Conservation (phyloP, 805 yeast genomes). For the Debaryomyces tyrocola region DNA sequence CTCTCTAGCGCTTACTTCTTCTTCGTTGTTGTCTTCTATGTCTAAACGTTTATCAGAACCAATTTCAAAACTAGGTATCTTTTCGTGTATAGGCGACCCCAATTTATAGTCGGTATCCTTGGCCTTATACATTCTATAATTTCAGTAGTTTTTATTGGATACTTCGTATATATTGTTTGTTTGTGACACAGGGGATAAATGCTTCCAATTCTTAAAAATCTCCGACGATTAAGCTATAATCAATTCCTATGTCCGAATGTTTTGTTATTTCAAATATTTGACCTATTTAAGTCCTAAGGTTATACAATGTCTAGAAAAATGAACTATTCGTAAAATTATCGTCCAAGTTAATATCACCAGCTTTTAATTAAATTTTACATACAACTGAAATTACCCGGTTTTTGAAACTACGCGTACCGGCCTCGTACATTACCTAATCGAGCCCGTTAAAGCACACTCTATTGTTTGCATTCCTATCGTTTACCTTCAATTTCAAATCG, state of each 20-base stretch:
- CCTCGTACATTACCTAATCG: too few relatives aligned
- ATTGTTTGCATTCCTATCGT: constrained; percentile 1
- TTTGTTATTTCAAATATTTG: neutral
- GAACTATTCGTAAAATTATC: neutral
- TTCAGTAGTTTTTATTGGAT: neutral
- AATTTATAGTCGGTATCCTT: neutral
- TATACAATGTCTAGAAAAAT: neutral
- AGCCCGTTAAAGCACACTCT: too few relatives aligned
- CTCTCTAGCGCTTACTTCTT: neutral
- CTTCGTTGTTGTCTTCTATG: neutral
- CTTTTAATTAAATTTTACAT: constrained; percentile 12
- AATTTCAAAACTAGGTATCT: neutral
- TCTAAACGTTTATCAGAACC: neutral
- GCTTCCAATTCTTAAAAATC: neutral
- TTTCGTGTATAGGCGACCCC: constrained; percentile 1
- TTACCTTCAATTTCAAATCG: constrained; percentile 20
- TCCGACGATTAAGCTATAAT: neutral
- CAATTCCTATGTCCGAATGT: neutral
- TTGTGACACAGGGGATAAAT: neutral
- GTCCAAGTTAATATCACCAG: neutral
- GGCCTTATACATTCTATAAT: neutral
- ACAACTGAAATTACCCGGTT: neutral
- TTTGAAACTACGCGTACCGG: neutral
- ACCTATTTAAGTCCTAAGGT: neutral
- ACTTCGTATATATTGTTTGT: neutral